Evolutionary conservation across 1,284 basidiomycete genomes (phyloP), one percentile per base, ranked within the genome.

Genomic region (Rhodotorula sp.): DNA sequence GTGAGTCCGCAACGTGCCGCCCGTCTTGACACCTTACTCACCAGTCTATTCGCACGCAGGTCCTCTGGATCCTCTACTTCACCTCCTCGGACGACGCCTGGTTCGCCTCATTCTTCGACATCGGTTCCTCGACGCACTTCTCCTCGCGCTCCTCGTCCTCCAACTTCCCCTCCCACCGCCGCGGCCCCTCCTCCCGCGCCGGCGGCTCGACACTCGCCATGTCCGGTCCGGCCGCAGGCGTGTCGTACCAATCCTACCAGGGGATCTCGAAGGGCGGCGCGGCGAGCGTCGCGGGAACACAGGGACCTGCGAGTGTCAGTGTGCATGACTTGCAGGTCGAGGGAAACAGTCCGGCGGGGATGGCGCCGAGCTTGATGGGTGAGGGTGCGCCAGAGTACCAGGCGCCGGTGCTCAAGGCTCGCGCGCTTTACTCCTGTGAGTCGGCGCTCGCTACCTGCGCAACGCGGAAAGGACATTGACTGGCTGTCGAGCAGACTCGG

Each of bases 1-100:
- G 82, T 84, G 72, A 68, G 83, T 79, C 13, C 1, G 8, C 29
- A 4, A 0, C 24, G 8, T 13, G 3, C 27, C 52, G 19, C 11
- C 39, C 24, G 8, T 8, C 32, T 32, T 19, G 2, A 2, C n/a
- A 6, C 56, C 20, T 4, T 47, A 19, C 39, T 34, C 13, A 53
- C 47, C 17, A 5, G 7, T 24, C 0, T 0, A 44, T 29, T 32
- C 7, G 72, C 46, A n/a, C 32, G 24, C 68, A 96, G 84, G 90
- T 98, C 79, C 81, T 98, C 71, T 98, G 94, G 94, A 86, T 96
- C 29, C 86, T 98, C 72, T 97, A 92, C 84, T 92, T 99, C 80
- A 95, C 94, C 8, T 90, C 93, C 1, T 94, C 97, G 79, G 94
- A 97, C 77, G 93, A 94, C 79, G 91, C 93, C 2, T 86, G 91